These are phyloP conservation scores for Ustanciosporium gigantosporum DNA, from an alignment of 1,284 basidiomycete genomes.

Conservation along the genomic window DNA sequence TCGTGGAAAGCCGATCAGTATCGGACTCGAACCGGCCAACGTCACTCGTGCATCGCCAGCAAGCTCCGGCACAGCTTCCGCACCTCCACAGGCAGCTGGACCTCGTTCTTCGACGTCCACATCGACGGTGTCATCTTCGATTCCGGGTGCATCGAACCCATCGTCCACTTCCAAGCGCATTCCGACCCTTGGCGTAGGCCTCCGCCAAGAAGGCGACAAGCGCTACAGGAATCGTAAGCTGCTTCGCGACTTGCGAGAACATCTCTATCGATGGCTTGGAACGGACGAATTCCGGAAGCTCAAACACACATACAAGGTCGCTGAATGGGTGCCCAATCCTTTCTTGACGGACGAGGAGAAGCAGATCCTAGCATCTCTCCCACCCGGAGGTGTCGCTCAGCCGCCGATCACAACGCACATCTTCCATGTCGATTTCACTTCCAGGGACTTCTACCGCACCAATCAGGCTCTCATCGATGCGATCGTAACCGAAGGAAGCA, in stretches of 20 bases:
- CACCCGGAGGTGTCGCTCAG: slow-evolving; percentile 23
- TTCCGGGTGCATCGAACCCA: too few species aligned
- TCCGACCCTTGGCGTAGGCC: slow-evolving; percentile 36
- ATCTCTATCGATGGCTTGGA: slow-evolving; percentile 45
- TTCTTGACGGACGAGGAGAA: slow-evolving; percentile 29
- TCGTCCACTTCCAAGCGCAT: slow-evolving; percentile 14
- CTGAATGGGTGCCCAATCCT: slow-evolving; percentile 42
- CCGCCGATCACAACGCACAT: slow-evolving; percentile 41
- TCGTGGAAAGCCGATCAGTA: slow-evolving; percentile 3
- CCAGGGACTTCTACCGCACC: slow-evolving; percentile 39
- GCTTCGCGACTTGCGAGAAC: slow-evolving; percentile 39
- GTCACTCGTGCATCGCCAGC: neutral
- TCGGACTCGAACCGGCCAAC: slow-evolving; percentile 2
- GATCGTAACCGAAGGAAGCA: slow-evolving; percentile 26
- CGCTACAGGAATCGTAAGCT: slow-evolving; percentile 47
- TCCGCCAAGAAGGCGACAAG: slow-evolving; percentile 42
- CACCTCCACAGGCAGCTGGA: neutral
- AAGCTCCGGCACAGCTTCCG: neutral
- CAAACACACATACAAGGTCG: slow-evolving; percentile 36
- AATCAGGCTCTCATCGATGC: slow-evolving; percentile 44
- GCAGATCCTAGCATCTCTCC: slow-evolving; percentile 27
- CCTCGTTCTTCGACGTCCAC: neutral
- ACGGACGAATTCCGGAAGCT: slow-evolving; percentile 48
- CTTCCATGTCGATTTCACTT: slow-evolving; percentile 42
- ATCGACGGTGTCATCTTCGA: neutral